Percentiles rank a stretch among this genome's conserved stretches.
Evolutionary conservation across 805 yeast genomes (phyloP).

Genomic region (Wickerhamiella kurtzmanii): DNA sequence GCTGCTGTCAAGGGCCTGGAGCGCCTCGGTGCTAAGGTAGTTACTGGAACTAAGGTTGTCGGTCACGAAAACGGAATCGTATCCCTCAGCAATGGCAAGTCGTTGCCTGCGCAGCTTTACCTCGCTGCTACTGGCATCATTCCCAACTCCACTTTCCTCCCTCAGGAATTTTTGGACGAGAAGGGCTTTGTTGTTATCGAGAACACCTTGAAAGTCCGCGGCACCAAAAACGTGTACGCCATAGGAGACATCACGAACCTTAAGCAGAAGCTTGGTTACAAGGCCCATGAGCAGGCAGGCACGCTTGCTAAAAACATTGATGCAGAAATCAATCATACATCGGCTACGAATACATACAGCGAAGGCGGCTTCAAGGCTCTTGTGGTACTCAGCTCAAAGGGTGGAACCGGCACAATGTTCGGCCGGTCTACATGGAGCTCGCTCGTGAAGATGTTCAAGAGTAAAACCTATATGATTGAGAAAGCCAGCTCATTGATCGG

Average conservation of each 20-base stretch:
- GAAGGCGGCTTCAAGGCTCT: background rate
- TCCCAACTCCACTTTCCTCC: background rate
- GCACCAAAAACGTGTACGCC: background rate
- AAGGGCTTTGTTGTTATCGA: background rate
- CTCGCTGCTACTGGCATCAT: background rate
- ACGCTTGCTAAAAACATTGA: background rate
- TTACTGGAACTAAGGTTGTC: background rate
- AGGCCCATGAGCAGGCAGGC: background rate
- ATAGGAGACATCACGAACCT: background rate
- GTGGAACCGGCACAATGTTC: background rate
- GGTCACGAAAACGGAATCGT: background rate
- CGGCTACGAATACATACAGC: background rate
- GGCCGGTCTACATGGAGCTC: background rate
- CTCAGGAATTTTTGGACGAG: background rate
- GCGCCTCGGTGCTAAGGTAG: background rate
- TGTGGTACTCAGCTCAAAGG: background rate
- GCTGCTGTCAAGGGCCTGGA: background rate
- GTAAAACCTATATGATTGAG: background rate
- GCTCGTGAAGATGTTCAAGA: background rate
- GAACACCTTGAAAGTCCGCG: background rate
- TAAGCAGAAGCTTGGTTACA: background rate
- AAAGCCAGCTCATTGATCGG: background rate
- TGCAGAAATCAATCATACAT: background rate
- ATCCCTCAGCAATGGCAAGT: background rate
- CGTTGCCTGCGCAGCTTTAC: background rate